Base-by-base conservation (phyloP, 2,329 filamentous ascomycete species). In the Beauveria bassiana region DNA sequence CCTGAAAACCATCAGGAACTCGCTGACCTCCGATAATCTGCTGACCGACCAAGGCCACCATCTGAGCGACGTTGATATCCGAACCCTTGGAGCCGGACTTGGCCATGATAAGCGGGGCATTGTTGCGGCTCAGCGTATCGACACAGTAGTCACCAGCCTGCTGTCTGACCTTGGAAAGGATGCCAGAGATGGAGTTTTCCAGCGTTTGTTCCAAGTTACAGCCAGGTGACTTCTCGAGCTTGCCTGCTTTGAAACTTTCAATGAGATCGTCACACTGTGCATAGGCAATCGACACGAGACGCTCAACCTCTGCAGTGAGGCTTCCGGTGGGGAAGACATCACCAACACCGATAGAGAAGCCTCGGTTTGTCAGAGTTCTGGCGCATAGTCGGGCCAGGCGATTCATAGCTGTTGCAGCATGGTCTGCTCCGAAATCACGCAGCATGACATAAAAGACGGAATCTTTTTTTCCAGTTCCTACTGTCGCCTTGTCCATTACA, bases 1-100 rank as follows among this genome's bases (percentile, higher is more conserved):
- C 93, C 72, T 98, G 93, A 76, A 99, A 99, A 7, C 95, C 95
- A 75, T 99, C 91, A 50, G 91, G 85, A 38, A 99, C 93, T 84
- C 95, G 93, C 70, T 90, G 86, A 54, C 92, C 91, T 63, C 90
- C 90, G 69, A 99, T 98, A 84, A 98, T 97, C 69, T 99, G 95
- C 76, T 99, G 95, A 56, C 95, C 95, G 71, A 99, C 95, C 63
- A 93, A 87, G 61, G 95, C 93, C 72, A 98, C 90, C 95, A 99
- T 99, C 78, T 99, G 95, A 9, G 95, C 95, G 40, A 99, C 95
- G 80, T 99, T 99, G 79, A 99, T 96, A 68, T 91, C 89, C 5
- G 92, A 96, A 72, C 95, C 95, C 75, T 99, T 99, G 59, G 93
- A 98, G 54, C 95, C 95, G 14, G 91, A 98, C 64, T 91, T 95